Base-by-base conservation (phyloP, 2,329 filamentous ascomycete genomes). In the Coccinonectria pachysandricola region DNA sequence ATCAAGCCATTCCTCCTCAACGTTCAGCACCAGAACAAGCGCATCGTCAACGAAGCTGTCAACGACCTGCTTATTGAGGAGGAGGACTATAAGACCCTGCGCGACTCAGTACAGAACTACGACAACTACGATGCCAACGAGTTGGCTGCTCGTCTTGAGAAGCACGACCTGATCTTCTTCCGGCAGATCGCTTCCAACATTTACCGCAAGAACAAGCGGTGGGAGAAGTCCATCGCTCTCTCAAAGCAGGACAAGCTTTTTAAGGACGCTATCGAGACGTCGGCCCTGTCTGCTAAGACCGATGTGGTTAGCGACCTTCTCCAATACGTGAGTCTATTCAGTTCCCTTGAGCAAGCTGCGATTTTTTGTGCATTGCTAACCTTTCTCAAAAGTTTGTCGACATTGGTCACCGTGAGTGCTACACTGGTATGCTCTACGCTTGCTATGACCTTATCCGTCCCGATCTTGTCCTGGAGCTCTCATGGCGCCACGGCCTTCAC, bases 221-320 rank as follows among this genome's bases (percentile, higher is more conserved):
- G 92, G 92, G 88, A 96, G 65, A 96, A 96, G 65, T 95, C 87
- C 4, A 98, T 98, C 56, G 75, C 85, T 17, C 67, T 98, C 23
- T 96, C 88, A 10, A 98, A 98, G 71, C 88, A 98, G 57, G 91
- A 98, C 66, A 96, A 95, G 72, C 68, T 98, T 10, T 98, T 91
- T 79, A 96, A 95, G 69, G 91, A 98, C 61, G 91, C 92, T 14
- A 96, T 98, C 38, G 91, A 98, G 69, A 98, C 91, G 9, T 75
- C 92, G 16, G 91, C 91, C 15, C 82, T 95, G 30, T 96, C 88
- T 26, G 69, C 71, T 52, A 96, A 96, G 71, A 53, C 70, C 8
- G 87, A 95, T 15, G 81, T 96, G 43, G 88, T 98, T 20, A 91
- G 96, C 60, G 91, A 98, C 46, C 69, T 98, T 23, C 68, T 98